These are phyloP conservation scores for Tilletia indica DNA, from an alignment of 1,284 basidiomycete genomes.

Conservation along the genomic window DNA sequence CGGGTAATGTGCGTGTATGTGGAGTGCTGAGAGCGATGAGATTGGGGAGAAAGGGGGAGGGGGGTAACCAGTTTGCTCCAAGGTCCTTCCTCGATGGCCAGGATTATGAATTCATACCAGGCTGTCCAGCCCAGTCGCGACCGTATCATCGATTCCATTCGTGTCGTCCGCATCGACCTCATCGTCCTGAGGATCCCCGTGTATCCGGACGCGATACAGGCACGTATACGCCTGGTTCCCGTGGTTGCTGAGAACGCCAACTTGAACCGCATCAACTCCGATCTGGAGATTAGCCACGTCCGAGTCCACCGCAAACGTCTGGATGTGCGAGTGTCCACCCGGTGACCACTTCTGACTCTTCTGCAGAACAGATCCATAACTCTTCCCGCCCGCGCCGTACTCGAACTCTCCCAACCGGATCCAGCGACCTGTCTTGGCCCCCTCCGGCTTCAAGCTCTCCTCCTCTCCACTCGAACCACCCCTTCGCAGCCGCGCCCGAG, in stretches of 20 bases:
- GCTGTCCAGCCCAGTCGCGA: no score
- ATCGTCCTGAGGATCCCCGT: slow-evolving; percentile 25
- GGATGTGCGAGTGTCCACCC: slow-evolving; percentile 59
- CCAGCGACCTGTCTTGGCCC: slow-evolving; percentile 22
- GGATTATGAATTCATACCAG: no score
- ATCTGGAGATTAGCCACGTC: slow-evolving; percentile 70
- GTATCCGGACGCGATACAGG: slow-evolving; percentile 77
- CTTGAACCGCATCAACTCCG: slow-evolving; percentile 76
- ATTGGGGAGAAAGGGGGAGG: no score
- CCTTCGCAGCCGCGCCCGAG: neutral
- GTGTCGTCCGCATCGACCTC: neutral
- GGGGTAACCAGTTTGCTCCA: no score
- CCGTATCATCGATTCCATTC: neutral
- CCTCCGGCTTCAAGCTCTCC: slow-evolving; percentile 68
- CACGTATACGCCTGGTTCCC: slow-evolving; percentile 80
- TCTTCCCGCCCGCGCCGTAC: slow-evolving; percentile 6
- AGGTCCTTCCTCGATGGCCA: no score
- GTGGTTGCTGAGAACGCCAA: slow-evolving; percentile 80
- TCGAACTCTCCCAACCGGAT: slow-evolving; percentile 57
- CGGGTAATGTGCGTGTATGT: no score
- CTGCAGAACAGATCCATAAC: no score
- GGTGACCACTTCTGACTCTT: neutral
- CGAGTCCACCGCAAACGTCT: slow-evolving; percentile 76
- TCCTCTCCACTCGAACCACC: slow-evolving; percentile 60
- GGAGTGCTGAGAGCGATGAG: no score